These are phyloP conservation scores for Vicia faba DNA, from an alignment of 306 rosid genomes.

Conservation along the genomic window DNA sequence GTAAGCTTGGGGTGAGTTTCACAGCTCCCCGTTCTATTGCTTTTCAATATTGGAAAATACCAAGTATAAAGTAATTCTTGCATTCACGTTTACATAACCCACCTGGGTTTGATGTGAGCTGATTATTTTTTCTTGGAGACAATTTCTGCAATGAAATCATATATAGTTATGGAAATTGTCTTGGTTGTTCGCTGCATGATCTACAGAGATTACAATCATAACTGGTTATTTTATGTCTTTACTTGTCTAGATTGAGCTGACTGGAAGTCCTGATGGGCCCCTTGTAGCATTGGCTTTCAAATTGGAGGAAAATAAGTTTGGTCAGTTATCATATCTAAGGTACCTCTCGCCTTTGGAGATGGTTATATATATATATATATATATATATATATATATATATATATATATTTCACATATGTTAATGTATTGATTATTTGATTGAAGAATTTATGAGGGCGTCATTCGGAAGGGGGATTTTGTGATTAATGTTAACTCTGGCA, in stretches of 20 bases:
- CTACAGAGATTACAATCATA: conserved; percentile 12
- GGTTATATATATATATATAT: no score
- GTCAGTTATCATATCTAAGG: conserved; percentile 96
- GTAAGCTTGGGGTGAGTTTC: conserved; percentile 7
- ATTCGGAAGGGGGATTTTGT: conserved; percentile 94
- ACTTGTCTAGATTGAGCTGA: conserved; percentile 58
- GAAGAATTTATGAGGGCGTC: conserved; percentile 91
- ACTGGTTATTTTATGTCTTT: conserved; percentile 29
- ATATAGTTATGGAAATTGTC: conserved; percentile 6
- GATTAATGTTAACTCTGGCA: conserved; percentile 84
- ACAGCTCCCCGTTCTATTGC: conserved; percentile 5
- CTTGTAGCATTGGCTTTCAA: conserved; percentile 98
- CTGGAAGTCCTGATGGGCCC: conserved; percentile 90
- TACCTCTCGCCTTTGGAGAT: conserved; percentile 35
- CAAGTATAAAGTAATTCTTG: background rate
- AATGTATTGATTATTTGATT: conserved; percentile 16
- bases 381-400: no score
- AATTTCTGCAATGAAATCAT: conserved; percentile 11
- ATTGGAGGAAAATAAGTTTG: conserved; percentile 94
- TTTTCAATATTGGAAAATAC: background rate
- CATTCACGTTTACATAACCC: conserved; percentile 16
- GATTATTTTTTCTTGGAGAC: background rate
- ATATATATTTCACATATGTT: conserved; percentile 29
- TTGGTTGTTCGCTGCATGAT: conserved; percentile 11
- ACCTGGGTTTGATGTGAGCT: background rate